Evolutionary conservation across 2,329 filamentous ascomycete genomes (phyloP), one percentile per base, ranked within the genome.

Genomic region (Ophiostoma fasciatum): DNA sequence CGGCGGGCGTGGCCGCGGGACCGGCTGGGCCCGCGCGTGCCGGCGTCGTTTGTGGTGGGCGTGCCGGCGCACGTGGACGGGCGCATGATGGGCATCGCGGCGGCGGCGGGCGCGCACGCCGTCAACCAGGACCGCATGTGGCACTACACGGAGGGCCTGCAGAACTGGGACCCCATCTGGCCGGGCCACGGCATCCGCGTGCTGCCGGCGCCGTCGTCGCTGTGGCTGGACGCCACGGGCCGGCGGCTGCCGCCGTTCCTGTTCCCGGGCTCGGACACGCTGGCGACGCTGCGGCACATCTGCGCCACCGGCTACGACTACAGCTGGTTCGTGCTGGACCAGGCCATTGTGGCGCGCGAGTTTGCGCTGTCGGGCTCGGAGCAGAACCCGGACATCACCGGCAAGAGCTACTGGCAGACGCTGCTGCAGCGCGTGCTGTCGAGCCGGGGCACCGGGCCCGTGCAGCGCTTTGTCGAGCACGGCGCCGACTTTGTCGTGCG

Each of bases 21-120:
- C 29, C 59, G 70, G 1, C 55, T 77, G 2, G 72, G 72, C 0
- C 65, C 68, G 28, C 63, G 62, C 26, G 59, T 72, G 0, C 72
- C 72, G 0, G 51, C 66, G 41, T 58, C 57, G 42, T 73, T 76
- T 42, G 69, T 76, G 28, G 49, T 73, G 12, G 72, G 72, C 7
- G 72, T 77, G 3, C 72, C 72, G 0, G 68, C 68, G 0, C 70
- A 76, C 43, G 72, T 77, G n/a, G 72, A 77, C 43, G 72, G 72
- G 3, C 64, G 70, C 35, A 74, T 75, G 69, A 64, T 77, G 30
- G 63, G 55, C 25, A 74, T 76, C 34, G 52, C 68, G 3, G 62
- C 72, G 48, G 36, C 47, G 1, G 61, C 57, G 2, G 72, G 72
- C 8, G 72, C 66, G 1, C 57, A 61, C 39, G 47, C 74, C 40